These are phyloP conservation scores for Lithohypha guttulata DNA, from an alignment of 2,329 filamentous ascomycete species.

Conservation along the genomic window DNA sequence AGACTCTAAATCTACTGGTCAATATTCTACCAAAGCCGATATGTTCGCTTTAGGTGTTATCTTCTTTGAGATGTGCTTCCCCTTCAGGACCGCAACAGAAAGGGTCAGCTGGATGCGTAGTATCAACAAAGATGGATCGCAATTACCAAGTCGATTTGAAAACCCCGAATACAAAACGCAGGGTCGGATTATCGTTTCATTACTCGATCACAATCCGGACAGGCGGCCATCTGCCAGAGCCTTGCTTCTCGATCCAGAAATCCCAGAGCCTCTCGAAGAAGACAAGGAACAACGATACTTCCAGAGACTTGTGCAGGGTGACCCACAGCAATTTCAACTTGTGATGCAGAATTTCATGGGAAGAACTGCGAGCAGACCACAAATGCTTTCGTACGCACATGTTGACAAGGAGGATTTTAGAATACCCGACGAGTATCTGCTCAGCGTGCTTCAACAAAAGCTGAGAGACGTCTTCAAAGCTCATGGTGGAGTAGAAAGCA, in stretches of 20 bases:
- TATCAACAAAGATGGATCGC: conserved; percentile 52
- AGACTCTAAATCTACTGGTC: conserved; percentile 54
- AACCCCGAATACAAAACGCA: conserved; percentile 29
- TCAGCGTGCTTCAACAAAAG: conserved; percentile 61
- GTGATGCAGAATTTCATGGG: conserved; percentile 67
- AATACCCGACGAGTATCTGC: conserved; percentile 30
- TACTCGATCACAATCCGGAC: conserved; percentile 72
- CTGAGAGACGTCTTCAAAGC: conserved; percentile 70
- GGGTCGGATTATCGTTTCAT: conserved; percentile 63
- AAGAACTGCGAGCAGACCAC: conserved; percentile 69
- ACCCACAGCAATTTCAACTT: conserved; percentile 75
- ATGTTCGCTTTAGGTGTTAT: conserved; percentile 98
- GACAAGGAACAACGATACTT: conserved; percentile 79
- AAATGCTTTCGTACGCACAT: conserved; percentile 42
- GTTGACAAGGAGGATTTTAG: conserved; percentile 27
- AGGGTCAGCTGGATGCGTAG: conserved; percentile 48
- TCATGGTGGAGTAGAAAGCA: conserved; percentile 77
- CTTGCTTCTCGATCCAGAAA: conserved; percentile 70
- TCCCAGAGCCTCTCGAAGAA: conserved; percentile 86
- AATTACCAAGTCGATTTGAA: conserved; percentile 62
- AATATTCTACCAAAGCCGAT: conserved; percentile 89
- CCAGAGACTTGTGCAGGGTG: conserved; percentile 67
- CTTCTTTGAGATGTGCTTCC: conserved; percentile 90
- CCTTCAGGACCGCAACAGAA: conserved; percentile 52
- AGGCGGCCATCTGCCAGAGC: conserved; percentile 74